phyloP scores from a whole-genome alignment of 2,329 filamentous ascomycete genomes.

The Sclerotinia spermophila region DNA sequence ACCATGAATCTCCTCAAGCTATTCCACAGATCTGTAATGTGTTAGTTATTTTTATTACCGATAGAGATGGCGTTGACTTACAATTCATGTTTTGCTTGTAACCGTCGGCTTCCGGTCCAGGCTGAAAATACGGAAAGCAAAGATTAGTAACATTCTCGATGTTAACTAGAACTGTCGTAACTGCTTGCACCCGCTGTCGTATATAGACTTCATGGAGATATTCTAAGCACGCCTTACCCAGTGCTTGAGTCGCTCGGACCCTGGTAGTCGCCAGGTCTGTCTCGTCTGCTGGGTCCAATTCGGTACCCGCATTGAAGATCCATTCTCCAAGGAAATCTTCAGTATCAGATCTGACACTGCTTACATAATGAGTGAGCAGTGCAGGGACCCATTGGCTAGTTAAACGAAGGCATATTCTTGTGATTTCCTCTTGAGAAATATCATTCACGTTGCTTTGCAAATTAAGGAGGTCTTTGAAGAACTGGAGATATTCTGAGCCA shows the following conservation, averaged over 20 bases:
- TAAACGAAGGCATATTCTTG: constrained; percentile 41
- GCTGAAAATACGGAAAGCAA: constrained; percentile 30
- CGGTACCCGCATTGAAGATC: constrained; percentile 24
- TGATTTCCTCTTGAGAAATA: constrained; percentile 40
- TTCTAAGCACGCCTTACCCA: constrained; percentile 34
- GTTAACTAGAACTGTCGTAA: constrained; percentile 30
- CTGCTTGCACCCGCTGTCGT: constrained; percentile 29
- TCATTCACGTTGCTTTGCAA: constrained; percentile 21
- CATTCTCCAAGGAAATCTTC: constrained; percentile 30
- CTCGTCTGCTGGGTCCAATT: constrained; percentile 23
- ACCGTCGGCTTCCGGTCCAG: constrained; percentile 19
- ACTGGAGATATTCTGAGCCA: constrained; percentile 34
- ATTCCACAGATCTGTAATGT: constrained; percentile 24
- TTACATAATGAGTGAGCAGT: constrained; percentile 49
- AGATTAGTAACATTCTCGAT: constrained; percentile 31
- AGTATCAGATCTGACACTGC: constrained; percentile 43
- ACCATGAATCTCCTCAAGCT: constrained; percentile 35
- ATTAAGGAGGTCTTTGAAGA: constrained; percentile 34
- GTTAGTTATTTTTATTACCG: constrained; percentile 18
- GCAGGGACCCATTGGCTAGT: constrained; percentile 49
- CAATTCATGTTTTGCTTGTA: constrained; percentile 23
- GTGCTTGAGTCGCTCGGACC: constrained; percentile 21
- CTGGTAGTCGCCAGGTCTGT: constrained; percentile 6
- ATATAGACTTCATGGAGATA: constrained; percentile 35
- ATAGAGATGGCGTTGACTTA: constrained; percentile 23